Conservation (phyloP, 75 land plant genomes). For the Isoetes taiwanensis region DNA sequence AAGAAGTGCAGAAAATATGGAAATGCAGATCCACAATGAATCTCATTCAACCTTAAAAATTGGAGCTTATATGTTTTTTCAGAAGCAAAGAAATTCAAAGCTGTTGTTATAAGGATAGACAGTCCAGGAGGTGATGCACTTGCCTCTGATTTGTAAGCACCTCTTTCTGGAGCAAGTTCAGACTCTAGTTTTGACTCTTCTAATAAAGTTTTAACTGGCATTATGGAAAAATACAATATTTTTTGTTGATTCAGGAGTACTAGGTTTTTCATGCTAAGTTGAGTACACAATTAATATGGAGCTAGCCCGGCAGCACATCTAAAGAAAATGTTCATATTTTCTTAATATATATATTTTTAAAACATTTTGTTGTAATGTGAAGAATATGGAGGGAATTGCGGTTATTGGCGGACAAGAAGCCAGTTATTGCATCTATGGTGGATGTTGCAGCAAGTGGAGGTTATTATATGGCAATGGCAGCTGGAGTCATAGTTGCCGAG, state of each 20-base stretch:
- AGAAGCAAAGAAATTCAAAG: conserved; percentile 84
- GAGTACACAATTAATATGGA: too few relatives aligned
- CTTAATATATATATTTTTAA: neutral
- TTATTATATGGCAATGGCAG: conserved; percentile 99
- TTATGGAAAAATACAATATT: too few relatives aligned
- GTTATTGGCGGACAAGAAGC: conserved; percentile 62
- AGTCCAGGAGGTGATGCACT: conserved; percentile 99
- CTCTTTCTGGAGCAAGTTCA: too few relatives aligned
- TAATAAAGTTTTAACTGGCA: too few relatives aligned
- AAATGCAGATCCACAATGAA: too few relatives aligned
- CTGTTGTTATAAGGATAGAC: conserved; percentile 80
- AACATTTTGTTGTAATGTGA: neutral
- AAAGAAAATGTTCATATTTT: neutral
- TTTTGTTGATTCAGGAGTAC: too few relatives aligned
- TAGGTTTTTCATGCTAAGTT: too few relatives aligned
- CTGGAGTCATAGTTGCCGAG: conserved; percentile 69
- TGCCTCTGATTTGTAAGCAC: conserved; percentile 92
- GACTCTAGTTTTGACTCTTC: too few relatives aligned
- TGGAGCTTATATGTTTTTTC: conserved; percentile 14
- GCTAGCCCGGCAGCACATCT: too few relatives aligned
- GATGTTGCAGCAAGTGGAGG: conserved; percentile 99
- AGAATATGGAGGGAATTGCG: conserved; percentile 97
- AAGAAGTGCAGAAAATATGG: too few relatives aligned
- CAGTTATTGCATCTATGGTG: conserved; percentile 96
- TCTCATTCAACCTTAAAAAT: too few relatives aligned